Evolutionary conservation across 179 eudicot genomes (phyloP), one percentile per base, ranked within the genome.

Genomic region (Corrigiola litoralis): DNA sequence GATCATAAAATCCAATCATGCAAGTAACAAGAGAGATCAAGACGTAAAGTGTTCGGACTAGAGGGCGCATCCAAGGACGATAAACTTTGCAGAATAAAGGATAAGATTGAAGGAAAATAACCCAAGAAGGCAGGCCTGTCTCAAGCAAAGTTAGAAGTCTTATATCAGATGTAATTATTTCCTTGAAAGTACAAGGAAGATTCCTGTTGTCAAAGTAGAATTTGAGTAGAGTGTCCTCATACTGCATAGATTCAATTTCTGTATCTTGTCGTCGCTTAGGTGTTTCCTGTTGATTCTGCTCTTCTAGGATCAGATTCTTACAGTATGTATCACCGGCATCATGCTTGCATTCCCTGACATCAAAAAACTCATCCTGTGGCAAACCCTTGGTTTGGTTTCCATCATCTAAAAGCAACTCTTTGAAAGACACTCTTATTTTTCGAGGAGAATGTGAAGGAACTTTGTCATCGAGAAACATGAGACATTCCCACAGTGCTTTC

Each of bases 101-200:
- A 63, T 92, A 92, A 28, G 98, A 92, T 65, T 92, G 98, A 46
- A 89, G 85, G 63, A 92, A 92, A 32, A 92, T 74, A 61, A 92
- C 98, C 98, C 98, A 92, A 10, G 96, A 84, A 59, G 98, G 98
- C 75, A 92, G 95, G 36, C 98, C 98, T 6, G 91, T 63, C 68
- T 92, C 98, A 14, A 87, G 82, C 62, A 92, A 69, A 45, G 92
- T 92, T 46, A 92, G 87, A 38, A 92, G 78, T 66, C 87, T 70
- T 69, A 81, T 29, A 63, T 92, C 92, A 14, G 88, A 78, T 46
- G 79, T 82, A 58, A 92, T 76, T 67, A 89, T 87, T 9, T 83
- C 80, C 70, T 71, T 84, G 48, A 92, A 61, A 63, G 83, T 81
- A 61, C 84, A 89, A 32, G 98, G 98, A 48, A 92, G 96, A 53